These are phyloP conservation scores for Ophiostoma ulmi DNA, from an alignment of 2,329 filamentous ascomycete species.

Conservation along the genomic window DNA sequence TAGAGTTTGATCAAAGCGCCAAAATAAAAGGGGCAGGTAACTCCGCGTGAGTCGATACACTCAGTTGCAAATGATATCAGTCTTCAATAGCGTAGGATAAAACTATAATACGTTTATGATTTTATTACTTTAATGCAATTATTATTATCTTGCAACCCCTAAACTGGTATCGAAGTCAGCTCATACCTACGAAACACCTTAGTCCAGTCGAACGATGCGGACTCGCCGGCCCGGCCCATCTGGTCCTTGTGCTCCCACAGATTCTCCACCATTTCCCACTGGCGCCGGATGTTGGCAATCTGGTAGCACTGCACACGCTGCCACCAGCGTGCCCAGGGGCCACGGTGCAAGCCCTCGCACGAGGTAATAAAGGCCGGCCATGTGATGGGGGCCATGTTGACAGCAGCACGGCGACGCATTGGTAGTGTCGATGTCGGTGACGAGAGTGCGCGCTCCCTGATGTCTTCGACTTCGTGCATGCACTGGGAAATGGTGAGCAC, in stretches of 20 bases:
- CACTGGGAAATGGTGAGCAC: background rate
- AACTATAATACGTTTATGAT: background rate
- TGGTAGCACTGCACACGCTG: conserved; percentile 16
- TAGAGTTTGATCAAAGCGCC: background rate
- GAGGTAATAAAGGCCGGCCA: conserved; percentile 23
- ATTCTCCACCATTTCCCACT: conserved; percentile 57
- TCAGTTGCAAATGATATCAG: background rate
- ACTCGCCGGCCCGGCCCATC: background rate
- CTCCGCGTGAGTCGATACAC: background rate
- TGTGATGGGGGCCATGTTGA: conserved; percentile 20
- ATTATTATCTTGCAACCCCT: background rate
- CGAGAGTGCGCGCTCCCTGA: conserved; percentile 17
- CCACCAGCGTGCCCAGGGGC: conserved; percentile 19
- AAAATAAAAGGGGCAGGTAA: background rate
- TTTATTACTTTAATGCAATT: background rate
- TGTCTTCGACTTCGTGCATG: conserved; percentile 20
- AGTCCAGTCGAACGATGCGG: conserved; percentile 17
- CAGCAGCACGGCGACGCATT: background rate
- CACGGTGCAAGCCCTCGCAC: conserved; percentile 15
- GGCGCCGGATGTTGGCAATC: conserved; percentile 52
- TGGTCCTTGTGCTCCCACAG: conserved; percentile 43
- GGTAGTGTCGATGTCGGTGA: background rate
- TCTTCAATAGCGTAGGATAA: background rate
- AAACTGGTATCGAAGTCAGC: background rate
- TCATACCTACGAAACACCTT: conserved; percentile 12